phyloP scores from a whole-genome alignment of 1,139 yeast genomes.

The Suhomyces bokatorum region DNA sequence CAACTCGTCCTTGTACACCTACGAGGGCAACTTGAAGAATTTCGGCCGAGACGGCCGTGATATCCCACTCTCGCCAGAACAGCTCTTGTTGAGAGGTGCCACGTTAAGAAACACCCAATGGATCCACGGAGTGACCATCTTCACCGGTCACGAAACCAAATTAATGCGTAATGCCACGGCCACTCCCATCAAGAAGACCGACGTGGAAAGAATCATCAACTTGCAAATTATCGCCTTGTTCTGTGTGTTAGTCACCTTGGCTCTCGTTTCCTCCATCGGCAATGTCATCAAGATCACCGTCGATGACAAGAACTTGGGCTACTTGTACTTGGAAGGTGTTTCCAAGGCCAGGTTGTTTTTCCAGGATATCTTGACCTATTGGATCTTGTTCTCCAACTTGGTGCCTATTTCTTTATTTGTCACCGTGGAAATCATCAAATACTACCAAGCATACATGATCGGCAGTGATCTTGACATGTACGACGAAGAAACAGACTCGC shows the following conservation, averaged over 20 bases:
- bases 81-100: conserved; percentile 90
- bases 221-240: conserved; percentile 87
- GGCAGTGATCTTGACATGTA: conserved; percentile 94
- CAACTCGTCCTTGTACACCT: conserved; percentile 89
- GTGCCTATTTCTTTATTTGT: conserved; percentile 96
- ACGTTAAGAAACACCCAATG: conserved; percentile 91
- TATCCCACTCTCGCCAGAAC: conserved; percentile 82
- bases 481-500: conserved; percentile 83
- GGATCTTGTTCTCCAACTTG: conserved; percentile 93
- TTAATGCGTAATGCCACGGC: conserved; percentile 99
- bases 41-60: conserved; percentile 52
- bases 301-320: conserved; percentile 54
- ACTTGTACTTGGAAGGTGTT: conserved; percentile 69
- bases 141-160: conserved; percentile 98
- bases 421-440: conserved; percentile 92
- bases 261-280: conserved; percentile 84
- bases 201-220: conserved; percentile 93
- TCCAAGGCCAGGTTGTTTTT: conserved; percentile 73
- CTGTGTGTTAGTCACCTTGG: conserved; percentile 68
- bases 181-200: conserved; percentile 94
- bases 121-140: conserved; percentile 91
- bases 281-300: conserved; percentile 73
- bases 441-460: conserved; percentile 91
- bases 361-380: conserved; percentile 83
- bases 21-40: conserved; percentile 76